A percentile compares a stretch with the other conserved stretches of the same genome.
These are phyloP conservation scores for Cladorrhinum sp. DNA, from an alignment of 2,329 filamentous ascomycete genomes.

Conservation along the genomic window DNA sequence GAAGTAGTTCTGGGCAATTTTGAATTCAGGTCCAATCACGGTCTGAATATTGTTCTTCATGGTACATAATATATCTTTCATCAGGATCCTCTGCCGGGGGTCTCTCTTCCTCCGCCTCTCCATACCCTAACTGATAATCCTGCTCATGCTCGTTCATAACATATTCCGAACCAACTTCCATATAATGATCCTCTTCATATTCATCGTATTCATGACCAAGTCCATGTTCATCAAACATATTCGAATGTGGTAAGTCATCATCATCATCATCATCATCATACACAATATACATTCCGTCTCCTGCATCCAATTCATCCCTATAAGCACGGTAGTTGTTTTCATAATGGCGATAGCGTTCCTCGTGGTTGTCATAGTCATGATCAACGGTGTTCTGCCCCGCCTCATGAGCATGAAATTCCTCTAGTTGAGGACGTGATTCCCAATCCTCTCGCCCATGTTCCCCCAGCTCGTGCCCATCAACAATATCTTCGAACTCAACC, in stretches of 20 bases:
- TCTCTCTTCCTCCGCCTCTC: background rate
- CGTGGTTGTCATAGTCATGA: background rate
- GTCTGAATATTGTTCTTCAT: constrained; percentile 14
- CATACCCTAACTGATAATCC: background rate
- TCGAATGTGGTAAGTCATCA: background rate
- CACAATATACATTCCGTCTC: background rate
- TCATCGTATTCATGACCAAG: background rate
- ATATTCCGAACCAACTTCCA: background rate
- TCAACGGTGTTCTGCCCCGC: background rate
- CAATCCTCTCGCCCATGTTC: background rate
- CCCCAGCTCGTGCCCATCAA: background rate
- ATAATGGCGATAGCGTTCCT: too few relatives aligned
- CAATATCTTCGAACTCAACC: constrained; percentile 5
- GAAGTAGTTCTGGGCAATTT: background rate
- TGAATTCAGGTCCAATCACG: background rate
- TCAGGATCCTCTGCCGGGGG: constrained; percentile 1
- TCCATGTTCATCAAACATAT: background rate
- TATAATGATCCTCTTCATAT: background rate
- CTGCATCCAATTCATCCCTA: background rate
- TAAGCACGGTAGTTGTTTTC: too few relatives aligned
- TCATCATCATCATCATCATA: background rate
- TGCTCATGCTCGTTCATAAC: background rate
- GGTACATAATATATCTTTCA: constrained; percentile 23
- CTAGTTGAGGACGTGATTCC: background rate
- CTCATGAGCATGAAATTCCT: background rate